Evolutionary conservation across 83 land plant genomes (phyloP), one percentile per base, ranked within the genome.

Genomic region (Diphasiastrum complanatum): DNA sequence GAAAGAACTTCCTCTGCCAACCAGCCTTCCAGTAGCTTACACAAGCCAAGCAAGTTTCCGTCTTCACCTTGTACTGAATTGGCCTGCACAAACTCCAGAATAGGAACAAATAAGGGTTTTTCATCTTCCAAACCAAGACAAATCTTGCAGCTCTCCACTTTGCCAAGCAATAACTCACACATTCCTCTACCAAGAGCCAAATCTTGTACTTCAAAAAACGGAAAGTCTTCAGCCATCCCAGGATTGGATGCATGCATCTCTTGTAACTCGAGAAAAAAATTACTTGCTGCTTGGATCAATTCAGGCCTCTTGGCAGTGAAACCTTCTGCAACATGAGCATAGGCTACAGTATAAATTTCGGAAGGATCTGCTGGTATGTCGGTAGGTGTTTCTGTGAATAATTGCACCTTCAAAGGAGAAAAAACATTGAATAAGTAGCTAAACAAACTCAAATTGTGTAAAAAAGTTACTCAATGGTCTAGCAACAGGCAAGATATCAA

Each of bases 1-100:
- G 96, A 78, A 35, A 85, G 81, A 34, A 92, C 91, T 55, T 89
- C 84, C 69, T 92, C 95, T 58, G 58, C 50, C 69, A 88, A 60
- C 96, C 97, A 92, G 47, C 91, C 78, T 54, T 92, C 97, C 66
- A 92, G 75, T 31, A 92, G 63, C 51, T 79, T 85, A 74, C 97
- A 92, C 23, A 92, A 78, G 26, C 97, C 97, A 26, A 91, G 81
- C n/a, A 72, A 52, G 48, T 83, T 85, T 45, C 69, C 69, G 27
- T 87, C 97, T 37, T 72, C 72, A 51, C 74, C 73, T 53, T 68
- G 82, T 58, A 70, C 68, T 31, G 96, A 83, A 45, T 81, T 79
- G n/a, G 81, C 77, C 32, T 78, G 51, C 10, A 92, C 70, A 62
- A 88, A 92, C 10, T 77, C 83, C 31, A 85, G 64, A 55, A 92